phyloP scores from a whole-genome alignment of 2,329 filamentous ascomycete species.

The Talaromyces sp. region DNA sequence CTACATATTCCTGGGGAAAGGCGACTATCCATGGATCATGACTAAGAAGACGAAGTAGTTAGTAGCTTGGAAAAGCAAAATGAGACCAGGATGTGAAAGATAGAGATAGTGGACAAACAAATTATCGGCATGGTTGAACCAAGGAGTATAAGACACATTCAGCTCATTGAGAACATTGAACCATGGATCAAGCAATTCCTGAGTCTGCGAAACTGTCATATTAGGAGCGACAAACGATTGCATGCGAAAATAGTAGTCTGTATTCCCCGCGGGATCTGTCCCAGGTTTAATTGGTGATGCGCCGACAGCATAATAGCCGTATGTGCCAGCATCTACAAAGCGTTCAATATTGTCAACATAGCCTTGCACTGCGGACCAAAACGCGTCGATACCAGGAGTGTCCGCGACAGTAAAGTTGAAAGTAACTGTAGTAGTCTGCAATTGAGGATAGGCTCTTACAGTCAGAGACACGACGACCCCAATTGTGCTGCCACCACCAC shows the following conservation, averaged over 20 bases:
- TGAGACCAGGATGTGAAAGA: not conserved
- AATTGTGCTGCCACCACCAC: slow-evolving; percentile 48
- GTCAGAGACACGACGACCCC: slow-evolving; percentile 56
- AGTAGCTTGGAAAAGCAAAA: not conserved
- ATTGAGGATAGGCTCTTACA: slow-evolving; percentile 46
- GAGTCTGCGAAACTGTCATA: slow-evolving; percentile 20
- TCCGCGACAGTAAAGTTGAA: not conserved
- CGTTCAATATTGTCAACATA: slow-evolving; percentile 1
- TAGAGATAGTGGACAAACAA: slow-evolving; percentile 16
- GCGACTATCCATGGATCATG: slow-evolving; percentile 19
- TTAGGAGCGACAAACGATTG: slow-evolving; percentile 22
- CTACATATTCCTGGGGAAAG: slow-evolving; percentile 21
- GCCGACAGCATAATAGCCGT: slow-evolving; percentile 11
- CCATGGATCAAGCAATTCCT: slow-evolving; percentile 19
- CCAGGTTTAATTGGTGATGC: slow-evolving; percentile 16
- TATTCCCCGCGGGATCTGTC: slow-evolving; percentile 17
- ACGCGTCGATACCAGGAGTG: not conserved
- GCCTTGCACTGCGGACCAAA: not conserved
- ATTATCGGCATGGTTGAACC: slow-evolving; percentile 22
- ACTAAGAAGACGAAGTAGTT: slow-evolving; percentile 8
- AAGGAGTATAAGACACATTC: slow-evolving; percentile 19
- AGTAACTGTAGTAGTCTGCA: not conserved
- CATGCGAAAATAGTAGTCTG: slow-evolving; percentile 25
- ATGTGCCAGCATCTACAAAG: slow-evolving; percentile 1
- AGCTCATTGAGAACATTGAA: slow-evolving; percentile 19